A percentile compares a stretch with the other conserved stretches of the same genome.
Conservation (phyloP, 331 rosid genomes). For the Prunus yedoensis region DNA sequence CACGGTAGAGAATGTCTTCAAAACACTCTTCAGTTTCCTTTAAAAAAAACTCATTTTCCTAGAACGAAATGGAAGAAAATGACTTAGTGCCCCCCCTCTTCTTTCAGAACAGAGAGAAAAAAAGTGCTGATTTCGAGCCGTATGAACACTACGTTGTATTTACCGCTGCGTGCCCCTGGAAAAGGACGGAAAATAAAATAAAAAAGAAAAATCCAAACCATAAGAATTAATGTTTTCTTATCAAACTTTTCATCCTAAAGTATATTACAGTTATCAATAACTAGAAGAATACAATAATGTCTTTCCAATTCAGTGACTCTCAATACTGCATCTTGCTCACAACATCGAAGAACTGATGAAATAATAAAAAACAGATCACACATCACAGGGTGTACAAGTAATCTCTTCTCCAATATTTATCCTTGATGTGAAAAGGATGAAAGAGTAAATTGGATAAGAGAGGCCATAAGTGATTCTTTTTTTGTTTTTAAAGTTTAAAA, state of each 20-base stretch:
- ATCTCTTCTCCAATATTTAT: too few species aligned
- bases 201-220: neutral
- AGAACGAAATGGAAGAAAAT: too few species aligned
- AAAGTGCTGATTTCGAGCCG: neutral
- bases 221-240: neutral
- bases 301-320: too few species aligned
- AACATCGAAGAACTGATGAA: too few species aligned
- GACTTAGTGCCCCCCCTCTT: neutral
- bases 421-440: too few species aligned
- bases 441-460: neutral
- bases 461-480: too few species aligned
- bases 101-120: neutral
- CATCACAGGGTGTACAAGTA: too few species aligned
- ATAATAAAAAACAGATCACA: too few species aligned
- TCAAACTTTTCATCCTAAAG: neutral
- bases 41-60: neutral
- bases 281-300: neutral
- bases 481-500: too few species aligned
- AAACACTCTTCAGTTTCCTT: neutral
- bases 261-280: neutral
- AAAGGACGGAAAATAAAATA: neutral
- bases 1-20: neutral
- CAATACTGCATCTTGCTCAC: too few species aligned
- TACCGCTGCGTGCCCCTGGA: neutral
- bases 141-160: neutral